phyloP scores from a whole-genome alignment of 169 alveolate species.

The Sarcocystis neurona region DNA sequence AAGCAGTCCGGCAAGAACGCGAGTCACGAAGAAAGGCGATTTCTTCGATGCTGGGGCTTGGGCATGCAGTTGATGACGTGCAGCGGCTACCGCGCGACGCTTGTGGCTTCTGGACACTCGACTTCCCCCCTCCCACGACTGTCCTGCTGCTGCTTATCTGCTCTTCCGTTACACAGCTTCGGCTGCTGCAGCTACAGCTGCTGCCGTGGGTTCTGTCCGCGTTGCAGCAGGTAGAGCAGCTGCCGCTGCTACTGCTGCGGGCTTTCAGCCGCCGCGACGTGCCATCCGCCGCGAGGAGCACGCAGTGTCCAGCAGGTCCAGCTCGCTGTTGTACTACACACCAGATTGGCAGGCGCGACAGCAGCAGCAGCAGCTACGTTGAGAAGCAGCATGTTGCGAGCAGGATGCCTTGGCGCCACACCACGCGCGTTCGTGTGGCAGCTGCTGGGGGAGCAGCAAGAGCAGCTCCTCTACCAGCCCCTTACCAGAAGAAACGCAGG shows the following conservation, averaged over 20 bases:
- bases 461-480: not conserved
- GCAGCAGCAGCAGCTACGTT: slow-evolving; percentile 23
- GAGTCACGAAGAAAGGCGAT: not conserved
- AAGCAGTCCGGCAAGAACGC: not conserved
- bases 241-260: slow-evolving; percentile 32
- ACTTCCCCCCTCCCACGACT: not conserved
- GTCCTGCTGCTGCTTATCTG: not conserved
- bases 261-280: too few relatives aligned
- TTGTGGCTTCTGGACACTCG: slow-evolving; percentile 12
- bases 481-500: slow-evolving; percentile 30
- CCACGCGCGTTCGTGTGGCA: not conserved
- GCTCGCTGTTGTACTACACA: slow-evolving; percentile 1
- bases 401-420: not conserved
- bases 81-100: slow-evolving; percentile 34
- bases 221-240: not conserved
- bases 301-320: slow-evolving; percentile 41
- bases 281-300: too few relatives aligned
- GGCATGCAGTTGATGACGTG: slow-evolving; percentile 43
- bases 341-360: slow-evolving; percentile 2
- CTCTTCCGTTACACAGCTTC: slow-evolving; percentile 9
- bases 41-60: not conserved
- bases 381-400: not conserved
- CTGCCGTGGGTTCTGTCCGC: not conserved
- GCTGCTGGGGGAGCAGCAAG: not conserved
- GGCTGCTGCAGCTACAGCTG: slow-evolving; percentile 28